These are phyloP conservation scores for Podaxis sp. DNA, from an alignment of 768 basidiomycete genomes.

Conservation along the genomic window DNA sequence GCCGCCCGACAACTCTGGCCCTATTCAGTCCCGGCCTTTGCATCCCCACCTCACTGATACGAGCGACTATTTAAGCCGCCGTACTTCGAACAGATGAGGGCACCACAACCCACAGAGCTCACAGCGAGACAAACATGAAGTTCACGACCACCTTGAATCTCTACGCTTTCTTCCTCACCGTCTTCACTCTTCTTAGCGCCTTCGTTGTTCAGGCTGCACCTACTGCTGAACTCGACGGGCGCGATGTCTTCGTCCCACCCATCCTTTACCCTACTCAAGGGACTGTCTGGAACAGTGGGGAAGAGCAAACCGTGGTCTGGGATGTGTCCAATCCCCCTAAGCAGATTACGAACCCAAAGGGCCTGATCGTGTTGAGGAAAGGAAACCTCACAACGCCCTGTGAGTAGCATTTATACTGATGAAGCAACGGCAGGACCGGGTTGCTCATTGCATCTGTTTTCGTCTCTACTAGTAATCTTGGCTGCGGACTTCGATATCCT, in stretches of 20 bases:
- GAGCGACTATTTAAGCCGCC: neutral
- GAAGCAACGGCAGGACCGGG: neutral
- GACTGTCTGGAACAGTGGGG: conserved; percentile 43
- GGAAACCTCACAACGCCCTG: conserved; percentile 31
- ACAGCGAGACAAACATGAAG: neutral
- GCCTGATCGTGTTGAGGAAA: conserved; percentile 42
- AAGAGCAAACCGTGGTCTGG: conserved; percentile 45
- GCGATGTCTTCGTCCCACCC: conserved; percentile 50
- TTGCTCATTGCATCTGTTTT: conserved; percentile 6
- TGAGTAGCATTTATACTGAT: conserved; percentile 17
- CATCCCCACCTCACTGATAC: neutral
- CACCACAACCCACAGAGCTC: neutral
- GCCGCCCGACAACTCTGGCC: neutral
- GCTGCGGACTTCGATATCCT: conserved; percentile 38
- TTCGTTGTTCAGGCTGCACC: conserved; percentile 24
- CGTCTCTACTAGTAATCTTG: conserved; percentile 25
- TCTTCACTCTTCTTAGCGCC: conserved; percentile 16
- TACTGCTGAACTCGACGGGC: conserved; percentile 21
- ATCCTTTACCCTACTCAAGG: conserved; percentile 35
- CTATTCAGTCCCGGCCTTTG: neutral
- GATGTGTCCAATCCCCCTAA: conserved; percentile 38
- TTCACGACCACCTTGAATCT: conserved; percentile 8
- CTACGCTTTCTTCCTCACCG: conserved; percentile 11
- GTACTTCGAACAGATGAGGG: neutral
- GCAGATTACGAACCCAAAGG: conserved; percentile 49